phyloP scores from a whole-genome alignment of 768 basidiomycete genomes.

The Lepiota venenata region DNA sequence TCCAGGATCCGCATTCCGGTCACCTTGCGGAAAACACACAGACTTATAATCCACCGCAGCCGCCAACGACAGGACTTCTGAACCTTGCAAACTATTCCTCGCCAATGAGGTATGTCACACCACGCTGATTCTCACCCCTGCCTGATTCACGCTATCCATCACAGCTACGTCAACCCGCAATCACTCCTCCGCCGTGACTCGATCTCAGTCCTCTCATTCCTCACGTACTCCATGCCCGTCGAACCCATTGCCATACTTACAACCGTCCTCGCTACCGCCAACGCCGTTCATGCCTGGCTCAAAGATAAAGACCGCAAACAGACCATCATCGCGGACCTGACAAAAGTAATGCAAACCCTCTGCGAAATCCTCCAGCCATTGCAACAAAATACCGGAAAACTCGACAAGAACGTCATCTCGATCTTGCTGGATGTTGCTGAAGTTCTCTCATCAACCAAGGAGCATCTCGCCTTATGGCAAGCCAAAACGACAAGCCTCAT shows the following conservation, averaged over 20 bases:
- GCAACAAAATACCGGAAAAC: constrained; percentile 9
- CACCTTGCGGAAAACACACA: not conserved
- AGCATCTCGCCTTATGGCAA: constrained; percentile 18
- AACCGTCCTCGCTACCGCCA: constrained; percentile 15
- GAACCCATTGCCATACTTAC: constrained; percentile 15
- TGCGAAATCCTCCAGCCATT: constrained; percentile 17
- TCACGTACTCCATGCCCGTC: not conserved
- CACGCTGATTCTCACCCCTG: not conserved
- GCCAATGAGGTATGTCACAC: not conserved
- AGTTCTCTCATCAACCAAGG: constrained; percentile 16
- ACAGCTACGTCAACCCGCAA: not conserved
- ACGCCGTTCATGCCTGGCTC: constrained; percentile 14
- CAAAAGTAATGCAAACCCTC: constrained; percentile 15
- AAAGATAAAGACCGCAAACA: constrained; percentile 16
- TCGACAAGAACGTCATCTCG: constrained; percentile 9
- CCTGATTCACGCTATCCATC: not conserved
- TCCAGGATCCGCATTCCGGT: not conserved
- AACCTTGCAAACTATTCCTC: not conserved
- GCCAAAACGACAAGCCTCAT: constrained; percentile 12
- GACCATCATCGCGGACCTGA: constrained; percentile 15
- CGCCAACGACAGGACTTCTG: not conserved
- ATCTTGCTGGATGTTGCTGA: constrained; percentile 15
- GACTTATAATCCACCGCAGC: not conserved
- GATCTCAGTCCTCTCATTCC: not conserved
- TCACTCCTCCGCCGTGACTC: not conserved